Base-by-base conservation (phyloP, 768 basidiomycete species). In the Cyathus striatus region DNA sequence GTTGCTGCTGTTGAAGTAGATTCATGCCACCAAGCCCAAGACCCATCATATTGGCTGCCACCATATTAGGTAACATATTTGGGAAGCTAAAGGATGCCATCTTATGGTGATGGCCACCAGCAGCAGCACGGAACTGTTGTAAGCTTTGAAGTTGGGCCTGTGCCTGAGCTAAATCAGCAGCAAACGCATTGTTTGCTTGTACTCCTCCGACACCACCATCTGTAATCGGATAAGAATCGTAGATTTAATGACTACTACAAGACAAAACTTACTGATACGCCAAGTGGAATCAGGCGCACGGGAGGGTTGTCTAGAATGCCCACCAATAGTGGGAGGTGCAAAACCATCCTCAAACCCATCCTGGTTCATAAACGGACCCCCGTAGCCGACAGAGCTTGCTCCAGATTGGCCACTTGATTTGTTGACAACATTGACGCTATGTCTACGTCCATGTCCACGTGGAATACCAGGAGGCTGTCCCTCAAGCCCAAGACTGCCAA, bases 81-180 rank as follows among this genome's bases (percentile, higher is more conserved):
- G 94, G 94, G 72, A 97, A 93, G 59, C 89, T 91, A 69, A 96
- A 97, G 3, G 94, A 97, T 6, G 89, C 79, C 90, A 96, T 92
- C 72, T 95, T 95, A 60, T 90, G 84, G 60, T 95, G 92, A 54
- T 95, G 93, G 7, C 91, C 92, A 35, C 90, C 90, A 16, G 90
- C 85, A 4, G 92, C 92, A 23, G 92, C 93, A 54, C 94, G 86
- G 75, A 98, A 99, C 54, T 96, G 92, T 56, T 95, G 92, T 42
- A 99, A 71, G 52, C 94, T 95, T 57, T 92, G 89, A 10, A 99
- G 71, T 60, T 99, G 96, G 4, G 94, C 93, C 61, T 97, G 94
- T 6, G 96, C 96, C 58, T 95, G 90, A 2, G 93, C 95, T 20
- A 99, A 83, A 60, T 96, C 92, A 12, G 89, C 77, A 22, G 82